phyloP scores from a whole-genome alignment of 106 monocot species.

The Apostasia ramifera region DNA sequence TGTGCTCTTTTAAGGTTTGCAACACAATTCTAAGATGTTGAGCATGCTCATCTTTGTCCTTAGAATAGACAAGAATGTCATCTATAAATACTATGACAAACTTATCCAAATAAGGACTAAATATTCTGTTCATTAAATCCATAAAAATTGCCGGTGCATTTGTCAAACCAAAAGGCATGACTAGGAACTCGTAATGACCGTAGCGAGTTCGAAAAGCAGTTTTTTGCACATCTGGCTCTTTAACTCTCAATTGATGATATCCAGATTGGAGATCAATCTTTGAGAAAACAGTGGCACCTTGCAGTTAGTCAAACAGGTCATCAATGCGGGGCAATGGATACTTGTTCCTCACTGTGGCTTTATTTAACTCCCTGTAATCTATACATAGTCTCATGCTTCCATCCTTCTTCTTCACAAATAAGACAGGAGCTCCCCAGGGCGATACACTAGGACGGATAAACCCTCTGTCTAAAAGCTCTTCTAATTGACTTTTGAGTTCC shows the following conservation, averaged over 20 bases:
- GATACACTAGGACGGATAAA: neutral
- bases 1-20: neutral
- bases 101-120: too few relatives aligned
- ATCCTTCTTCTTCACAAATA: neutral
- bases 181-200: neutral
- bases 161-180: too few relatives aligned
- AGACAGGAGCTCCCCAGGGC: neutral
- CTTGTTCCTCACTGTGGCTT: neutral
- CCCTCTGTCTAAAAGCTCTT: neutral
- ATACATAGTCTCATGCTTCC: neutral
- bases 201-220: neutral
- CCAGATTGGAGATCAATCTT: neutral
- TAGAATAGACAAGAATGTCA: neutral
- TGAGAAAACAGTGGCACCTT: neutral
- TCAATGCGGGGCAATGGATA: neutral
- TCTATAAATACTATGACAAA: too few relatives aligned
- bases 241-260: neutral
- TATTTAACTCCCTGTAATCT: neutral
- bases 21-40: slow-evolving; percentile 5
- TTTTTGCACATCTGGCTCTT: neutral
- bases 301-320: neutral
- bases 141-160: neutral
- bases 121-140: too few relatives aligned
- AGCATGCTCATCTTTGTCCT: neutral
- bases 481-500: neutral